These are phyloP conservation scores for Chenopodium formosanum DNA, from an alignment of 148 eudicot genomes.

Conservation along the genomic window DNA sequence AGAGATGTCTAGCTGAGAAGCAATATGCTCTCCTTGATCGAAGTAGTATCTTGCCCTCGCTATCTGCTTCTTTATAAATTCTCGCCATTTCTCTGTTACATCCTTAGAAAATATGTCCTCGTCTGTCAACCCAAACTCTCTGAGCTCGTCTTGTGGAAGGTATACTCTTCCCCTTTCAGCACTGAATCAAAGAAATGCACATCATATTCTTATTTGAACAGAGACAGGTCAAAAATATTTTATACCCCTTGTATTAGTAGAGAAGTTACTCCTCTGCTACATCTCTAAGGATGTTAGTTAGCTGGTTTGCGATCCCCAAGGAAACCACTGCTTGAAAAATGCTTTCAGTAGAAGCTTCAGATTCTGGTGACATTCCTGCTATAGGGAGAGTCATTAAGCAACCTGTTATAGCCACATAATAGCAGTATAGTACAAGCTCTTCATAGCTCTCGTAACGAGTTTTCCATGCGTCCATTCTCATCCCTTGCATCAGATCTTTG, in stretches of 20 bases:
- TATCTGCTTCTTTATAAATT: conserved; percentile 61
- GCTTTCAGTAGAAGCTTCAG: conserved; percentile 30
- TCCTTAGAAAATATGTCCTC: conserved; percentile 56
- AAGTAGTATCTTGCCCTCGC: conserved; percentile 52
- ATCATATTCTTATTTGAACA: background rate
- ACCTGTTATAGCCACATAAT: conserved; percentile 60
- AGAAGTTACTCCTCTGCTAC: conserved; percentile 62
- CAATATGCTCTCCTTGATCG: conserved; percentile 46
- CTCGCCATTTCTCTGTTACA: conserved; percentile 49
- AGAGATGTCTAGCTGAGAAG: conserved; percentile 47
- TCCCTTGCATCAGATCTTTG: conserved; percentile 62
- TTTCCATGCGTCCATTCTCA: conserved; percentile 65
- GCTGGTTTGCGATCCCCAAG: conserved; percentile 60
- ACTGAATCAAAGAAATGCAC: conserved; percentile 26
- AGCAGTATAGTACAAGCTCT: conserved; percentile 59
- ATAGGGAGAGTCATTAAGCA: conserved; percentile 61
- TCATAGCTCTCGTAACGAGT: conserved; percentile 49
- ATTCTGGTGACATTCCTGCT: conserved; percentile 54
- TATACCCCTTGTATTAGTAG: background rate
- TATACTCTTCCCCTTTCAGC: conserved; percentile 59
- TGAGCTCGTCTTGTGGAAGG: conserved; percentile 65
- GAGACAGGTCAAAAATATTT: background rate
- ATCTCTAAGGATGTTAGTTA: conserved; percentile 72
- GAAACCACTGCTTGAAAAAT: conserved; percentile 45
- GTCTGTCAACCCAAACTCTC: conserved; percentile 43